Conservation (phyloP, 352 stramenopile genomes). For the Globisporangium cederbergense region DNA sequence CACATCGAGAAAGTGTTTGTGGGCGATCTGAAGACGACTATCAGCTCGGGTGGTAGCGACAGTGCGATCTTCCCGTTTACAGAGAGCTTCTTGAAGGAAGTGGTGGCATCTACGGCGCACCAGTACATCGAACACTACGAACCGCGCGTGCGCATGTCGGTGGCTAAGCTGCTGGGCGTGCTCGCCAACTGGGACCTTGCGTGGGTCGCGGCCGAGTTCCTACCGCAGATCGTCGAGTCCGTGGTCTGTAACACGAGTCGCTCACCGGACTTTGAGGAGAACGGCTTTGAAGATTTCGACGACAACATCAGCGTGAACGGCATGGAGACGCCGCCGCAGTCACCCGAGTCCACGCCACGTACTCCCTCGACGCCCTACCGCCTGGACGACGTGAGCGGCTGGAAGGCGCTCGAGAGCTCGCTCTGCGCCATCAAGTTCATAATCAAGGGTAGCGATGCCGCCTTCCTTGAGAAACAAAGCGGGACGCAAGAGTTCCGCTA, state of each 20-base stretch:
- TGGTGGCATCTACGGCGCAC: conserved; percentile 34
- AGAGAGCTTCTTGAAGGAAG: conserved; percentile 40
- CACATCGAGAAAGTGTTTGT: conserved; percentile 31
- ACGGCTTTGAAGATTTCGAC: conserved; percentile 66
- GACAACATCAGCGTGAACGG: conserved; percentile 81
- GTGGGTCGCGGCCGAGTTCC: conserved; percentile 60
- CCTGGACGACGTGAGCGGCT: conserved; percentile 96
- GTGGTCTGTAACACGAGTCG: conserved; percentile 69
- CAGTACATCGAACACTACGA: conserved; percentile 85
- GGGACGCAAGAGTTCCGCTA: conserved; percentile 42
- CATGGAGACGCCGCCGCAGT: conserved; percentile 66
- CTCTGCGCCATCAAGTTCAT: conserved; percentile 85
- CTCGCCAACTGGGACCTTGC: conserved; percentile 58
- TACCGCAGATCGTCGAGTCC: conserved; percentile 70
- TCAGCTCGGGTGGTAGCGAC: conserved; percentile 20
- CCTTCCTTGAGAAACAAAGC: conserved; percentile 44
- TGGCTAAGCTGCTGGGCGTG: conserved; percentile 69
- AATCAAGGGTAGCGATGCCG: conserved; percentile 69
- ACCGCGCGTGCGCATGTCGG: conserved; percentile 71
- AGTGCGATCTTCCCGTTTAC: conserved; percentile 31
- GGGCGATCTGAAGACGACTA: background rate
- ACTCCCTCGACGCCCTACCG: conserved; percentile 77
- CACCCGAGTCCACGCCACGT: conserved; percentile 54
- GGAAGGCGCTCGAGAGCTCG: conserved; percentile 95
- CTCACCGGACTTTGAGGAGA: conserved; percentile 80